phyloP scores from a whole-genome alignment of 1,284 basidiomycete genomes.

The Cutaneotrichosporon cavernicola region DNA sequence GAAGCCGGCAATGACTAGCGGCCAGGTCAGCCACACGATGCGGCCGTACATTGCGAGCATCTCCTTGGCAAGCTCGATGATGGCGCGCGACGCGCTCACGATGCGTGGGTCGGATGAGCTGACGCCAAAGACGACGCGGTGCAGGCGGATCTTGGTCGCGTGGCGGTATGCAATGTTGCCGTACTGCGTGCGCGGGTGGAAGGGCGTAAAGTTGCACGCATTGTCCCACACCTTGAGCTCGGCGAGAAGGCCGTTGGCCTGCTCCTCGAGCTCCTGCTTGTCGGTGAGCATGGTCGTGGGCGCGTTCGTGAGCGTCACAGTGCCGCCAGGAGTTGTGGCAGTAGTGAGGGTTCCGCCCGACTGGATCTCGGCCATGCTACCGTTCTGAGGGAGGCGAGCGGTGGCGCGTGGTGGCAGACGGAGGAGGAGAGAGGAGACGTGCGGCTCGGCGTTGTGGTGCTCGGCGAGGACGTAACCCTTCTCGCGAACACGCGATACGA shows the following conservation, averaged over 20 bases:
- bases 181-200: conserved; percentile 46
- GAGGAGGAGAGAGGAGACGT: conserved; percentile 23
- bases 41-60: conserved; percentile 43
- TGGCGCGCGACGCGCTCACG: conserved; percentile 34
- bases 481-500: conserved; percentile 33
- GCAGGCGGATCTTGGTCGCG: conserved; percentile 42
- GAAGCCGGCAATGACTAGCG: conserved; percentile 46
- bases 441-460: conserved; percentile 20
- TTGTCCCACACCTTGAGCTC: conserved; percentile 48
- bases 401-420: conserved; percentile 25
- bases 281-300: conserved; percentile 9
- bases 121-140: conserved; percentile 43
- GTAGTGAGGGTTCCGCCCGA: background rate
- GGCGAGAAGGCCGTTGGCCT: conserved; percentile 39
- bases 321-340: background rate
- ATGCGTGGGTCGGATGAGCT: conserved; percentile 41
- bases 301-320: conserved; percentile 9
- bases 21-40: conserved; percentile 50
- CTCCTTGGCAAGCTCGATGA: conserved; percentile 47
- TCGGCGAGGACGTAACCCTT: conserved; percentile 24
- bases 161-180: conserved; percentile 48
- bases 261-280: conserved; percentile 30
- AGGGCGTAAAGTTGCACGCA: conserved; percentile 42
- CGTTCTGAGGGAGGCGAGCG: conserved; percentile 22
- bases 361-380: conserved; percentile 9